These are phyloP conservation scores for Wickerhamiella brachini DNA, from an alignment of 805 yeast species.

Conservation along the genomic window DNA sequence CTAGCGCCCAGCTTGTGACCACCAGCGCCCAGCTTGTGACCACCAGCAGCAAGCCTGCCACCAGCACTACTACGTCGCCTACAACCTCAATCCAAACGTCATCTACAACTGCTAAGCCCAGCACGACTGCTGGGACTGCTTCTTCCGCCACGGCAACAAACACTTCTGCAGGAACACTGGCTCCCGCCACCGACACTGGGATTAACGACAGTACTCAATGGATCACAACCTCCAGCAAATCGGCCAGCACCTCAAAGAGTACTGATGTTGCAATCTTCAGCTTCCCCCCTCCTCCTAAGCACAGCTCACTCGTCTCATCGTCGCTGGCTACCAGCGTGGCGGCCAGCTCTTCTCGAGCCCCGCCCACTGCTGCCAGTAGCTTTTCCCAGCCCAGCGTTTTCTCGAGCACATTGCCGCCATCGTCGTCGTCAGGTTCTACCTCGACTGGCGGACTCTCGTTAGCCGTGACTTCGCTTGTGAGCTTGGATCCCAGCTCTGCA, in stretches of 20 bases:
- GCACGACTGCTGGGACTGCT: too few species aligned
- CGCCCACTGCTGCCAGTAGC: too few species aligned
- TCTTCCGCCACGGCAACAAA: too few species aligned
- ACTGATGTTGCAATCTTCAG: neutral
- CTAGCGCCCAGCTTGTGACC: neutral
- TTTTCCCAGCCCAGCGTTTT: too few species aligned
- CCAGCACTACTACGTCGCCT: too few species aligned
- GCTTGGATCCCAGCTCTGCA: neutral
- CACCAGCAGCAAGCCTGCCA: too few species aligned
- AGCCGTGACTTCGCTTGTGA: neutral
- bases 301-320: too few species aligned
- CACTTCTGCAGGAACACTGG: neutral
- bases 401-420: too few species aligned
- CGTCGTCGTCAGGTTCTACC: too few species aligned
- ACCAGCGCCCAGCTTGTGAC: neutral
- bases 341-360: neutral
- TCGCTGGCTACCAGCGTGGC: neutral
- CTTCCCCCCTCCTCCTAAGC: neutral
- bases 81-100: too few species aligned
- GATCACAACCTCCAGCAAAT: neutral
- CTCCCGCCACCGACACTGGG: neutral
- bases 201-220: neutral
- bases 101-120: too few species aligned
- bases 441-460: too few species aligned
- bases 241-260: neutral